These are phyloP conservation scores for Rhazya stricta DNA, from an alignment of 257 asterid genomes.

Conservation along the genomic window DNA sequence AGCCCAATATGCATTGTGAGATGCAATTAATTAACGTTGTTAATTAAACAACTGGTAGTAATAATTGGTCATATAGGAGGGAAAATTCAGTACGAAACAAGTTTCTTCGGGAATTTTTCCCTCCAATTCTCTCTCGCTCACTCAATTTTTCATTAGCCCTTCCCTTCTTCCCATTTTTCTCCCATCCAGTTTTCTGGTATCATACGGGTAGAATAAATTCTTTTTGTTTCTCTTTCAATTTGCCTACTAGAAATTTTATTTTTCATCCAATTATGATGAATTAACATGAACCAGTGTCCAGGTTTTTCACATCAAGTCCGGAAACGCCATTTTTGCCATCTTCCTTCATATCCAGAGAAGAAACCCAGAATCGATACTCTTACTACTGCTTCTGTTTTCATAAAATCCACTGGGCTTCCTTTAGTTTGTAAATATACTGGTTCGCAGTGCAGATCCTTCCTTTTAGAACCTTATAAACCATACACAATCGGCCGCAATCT, in stretches of 20 bases:
- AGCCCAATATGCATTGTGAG: not conserved
- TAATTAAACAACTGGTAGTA: not conserved
- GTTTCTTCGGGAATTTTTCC: not conserved
- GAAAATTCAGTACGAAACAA: not conserved
- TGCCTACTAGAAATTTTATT: not conserved
- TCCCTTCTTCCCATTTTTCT: not conserved
- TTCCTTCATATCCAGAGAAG: slow-evolving; percentile 27
- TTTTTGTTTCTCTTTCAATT: not conserved
- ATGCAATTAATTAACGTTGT: no score
- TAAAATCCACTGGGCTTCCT: slow-evolving; percentile 49
- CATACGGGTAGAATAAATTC: not conserved
- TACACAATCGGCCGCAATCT: slow-evolving; percentile 58
- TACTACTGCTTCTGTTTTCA: slow-evolving; percentile 37
- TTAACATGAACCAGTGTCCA: slow-evolving; percentile 42
- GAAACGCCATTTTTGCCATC: slow-evolving; percentile 31
- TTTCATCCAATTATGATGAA: not conserved
- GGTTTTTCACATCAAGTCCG: slow-evolving; percentile 37
- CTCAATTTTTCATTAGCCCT: slow-evolving; percentile 3
- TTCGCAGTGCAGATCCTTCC: slow-evolving; percentile 40
- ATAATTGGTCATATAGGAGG: not conserved
- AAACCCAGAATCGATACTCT: slow-evolving; percentile 32
- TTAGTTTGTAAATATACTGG: slow-evolving; percentile 41
- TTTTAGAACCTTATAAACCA: slow-evolving; percentile 50
- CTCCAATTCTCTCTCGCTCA: not conserved
- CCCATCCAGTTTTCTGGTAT: not conserved